Base-by-base conservation (phyloP, 1,284 basidiomycete genomes). In the Melampsora occidentalis region DNA sequence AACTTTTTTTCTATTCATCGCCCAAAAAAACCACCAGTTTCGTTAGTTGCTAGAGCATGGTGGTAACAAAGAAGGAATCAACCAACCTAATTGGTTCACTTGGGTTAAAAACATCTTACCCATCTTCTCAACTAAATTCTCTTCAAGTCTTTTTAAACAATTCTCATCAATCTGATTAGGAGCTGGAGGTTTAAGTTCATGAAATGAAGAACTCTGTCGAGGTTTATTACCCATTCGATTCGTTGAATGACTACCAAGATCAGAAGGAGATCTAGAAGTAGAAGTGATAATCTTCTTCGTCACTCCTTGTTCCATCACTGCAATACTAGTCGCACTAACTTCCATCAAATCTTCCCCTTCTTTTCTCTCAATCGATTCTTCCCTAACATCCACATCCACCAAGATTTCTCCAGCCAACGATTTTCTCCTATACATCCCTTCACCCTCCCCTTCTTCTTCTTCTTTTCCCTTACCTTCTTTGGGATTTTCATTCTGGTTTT, bases 371-470 rank as follows among this genome's bases (percentile, higher is more conserved):
- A 46, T 16, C 28, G 28, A 22, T 48, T 72, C 42, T 39, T 72
- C 61, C 57, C 51, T 63, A 31, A 72, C 71, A 7, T 57, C 22
- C 20, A 72, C 62, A 35, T 72, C 71, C 10, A 72, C 71, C 9
- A 65, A 48, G 48, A 72, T 72, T 28, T 72, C 71, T 1, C 71
- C 71, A n/a, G 61, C 62, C 1, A 72, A 51, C 6, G 71, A 72
- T 28, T 28, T 22, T 18, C 69, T 61, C 10, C 69, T 12, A 20
- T n/a, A n/a, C 35, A 46, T 53, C 0, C 42, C 35, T n/a, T 22
- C 18, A 12, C 10, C 42, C 16, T 42, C 22, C 18, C n/a, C 22
- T 33, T 46, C 5, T 31, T 2, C 7, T n/a, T 51, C 35, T 28
- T 62, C 9, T 28, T 28, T 28, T 28, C 28, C 28, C 28, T 28